Evolutionary conservation across 2,329 filamentous ascomycete species (phyloP), one percentile per base, ranked within the genome.

Genomic region (Ophiostoma piceae): DNA sequence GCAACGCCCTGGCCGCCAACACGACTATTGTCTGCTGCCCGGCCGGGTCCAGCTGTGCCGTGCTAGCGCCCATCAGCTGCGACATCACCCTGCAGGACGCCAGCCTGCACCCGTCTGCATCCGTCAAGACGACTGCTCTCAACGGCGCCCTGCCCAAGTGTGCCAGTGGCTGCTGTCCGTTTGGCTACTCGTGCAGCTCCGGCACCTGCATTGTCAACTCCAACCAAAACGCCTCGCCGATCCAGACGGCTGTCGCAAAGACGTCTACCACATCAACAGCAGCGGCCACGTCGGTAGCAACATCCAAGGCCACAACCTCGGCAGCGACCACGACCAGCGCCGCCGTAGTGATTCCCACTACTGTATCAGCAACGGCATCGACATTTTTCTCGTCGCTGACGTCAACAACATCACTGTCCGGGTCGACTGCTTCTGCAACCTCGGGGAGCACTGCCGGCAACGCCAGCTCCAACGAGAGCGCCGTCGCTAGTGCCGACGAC

Each of bases 11-110:
- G 66, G 88, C 88, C 12, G 85, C 81, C n/a, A 80, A 82, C 64
- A 89, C 88, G 6, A 91, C 90, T 0, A 83, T 89, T 16, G 80
- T 93, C 67, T 94, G 91, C 80, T 94, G 91, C 76, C 90, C 90
- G 1, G 73, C 77, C 1, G 85, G 83, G 47, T 75, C 74, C 47
- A 81, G 82, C 74, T 94, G 91, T 79, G 74, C 79, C n/a, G 81
- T 77, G 66, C 90, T 94, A 74, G 76, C 82, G 73, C 82, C 88
- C 39, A 88, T 92, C 71, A 83, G 83, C 54, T 93, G 90, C 81
- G 84, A 91, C 73, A 75, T 89, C 69, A 77, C 76, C 7, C 81
- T 84, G 64, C 95, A 92, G 76, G 85, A 92, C 74, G 82, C 86
- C 2, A 82, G 79, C 9, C 74, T 79, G 22, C 79, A 87, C 72